phyloP scores from a whole-genome alignment of 176 grass and related monocot species.

The Pontederia crassipes region DNA sequence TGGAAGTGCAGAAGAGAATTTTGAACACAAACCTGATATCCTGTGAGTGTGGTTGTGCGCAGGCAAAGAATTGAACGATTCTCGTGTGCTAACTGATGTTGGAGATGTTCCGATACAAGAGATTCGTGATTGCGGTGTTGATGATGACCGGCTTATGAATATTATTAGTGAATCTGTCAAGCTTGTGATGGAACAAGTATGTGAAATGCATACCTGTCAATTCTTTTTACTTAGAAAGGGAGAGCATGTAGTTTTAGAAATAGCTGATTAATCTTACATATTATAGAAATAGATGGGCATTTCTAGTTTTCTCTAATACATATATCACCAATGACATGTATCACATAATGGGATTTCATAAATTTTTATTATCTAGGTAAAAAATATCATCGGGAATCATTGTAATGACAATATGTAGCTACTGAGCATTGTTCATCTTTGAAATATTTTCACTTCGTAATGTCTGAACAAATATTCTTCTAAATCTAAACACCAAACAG shows the following conservation, averaged over 20 bases:
- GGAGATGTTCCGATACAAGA: conserved; percentile 96
- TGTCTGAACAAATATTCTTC: no score
- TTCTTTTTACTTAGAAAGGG: not conserved
- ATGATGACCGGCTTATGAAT: conserved; percentile 84
- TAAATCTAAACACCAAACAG: no score
- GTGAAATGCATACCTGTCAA: not conserved
- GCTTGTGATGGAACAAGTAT: conserved; percentile 86
- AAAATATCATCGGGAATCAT: no score
- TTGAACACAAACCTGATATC: not conserved
- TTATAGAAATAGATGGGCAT: no score
- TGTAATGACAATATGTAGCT: no score
- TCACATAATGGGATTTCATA: no score
- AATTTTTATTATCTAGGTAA: no score
- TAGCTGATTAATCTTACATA: no score
- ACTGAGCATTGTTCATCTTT: no score
- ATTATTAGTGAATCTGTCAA: conserved; percentile 90
- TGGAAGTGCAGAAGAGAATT: not conserved
- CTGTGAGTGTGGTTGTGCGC: conserved; percentile 10
- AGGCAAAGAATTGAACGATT: conserved; percentile 95
- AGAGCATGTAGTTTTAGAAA: not conserved
- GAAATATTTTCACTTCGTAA: no score
- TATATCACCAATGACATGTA: no score
- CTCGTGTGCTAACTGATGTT: conserved; percentile 91
- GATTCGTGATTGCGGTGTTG: conserved; percentile 78
- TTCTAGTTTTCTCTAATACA: no score